Evolutionary conservation across 371 early-diverging fungal genomes (phyloP), one percentile per base, ranked within the genome.

Genomic region (Mucor racemosus): DNA sequence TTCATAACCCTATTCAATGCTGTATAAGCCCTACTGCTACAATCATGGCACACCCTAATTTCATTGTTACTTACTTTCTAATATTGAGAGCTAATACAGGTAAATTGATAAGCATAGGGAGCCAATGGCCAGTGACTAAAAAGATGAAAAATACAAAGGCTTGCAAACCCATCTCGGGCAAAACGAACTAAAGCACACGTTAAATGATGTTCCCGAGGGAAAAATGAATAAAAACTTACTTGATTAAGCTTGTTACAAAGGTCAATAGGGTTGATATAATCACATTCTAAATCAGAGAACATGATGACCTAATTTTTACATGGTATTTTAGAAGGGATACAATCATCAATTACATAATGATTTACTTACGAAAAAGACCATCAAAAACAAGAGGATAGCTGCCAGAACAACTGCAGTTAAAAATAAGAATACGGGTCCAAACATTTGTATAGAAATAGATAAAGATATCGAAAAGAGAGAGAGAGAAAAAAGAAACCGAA

Each of bases 211-310:
- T 26, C 26, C 26, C 26, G 26, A 26, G 26, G 42, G 2, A 2
- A n/a, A n/a, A 17, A 6, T 33, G 26, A 35, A 8, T 3, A 58
- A 56, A n/a, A 9, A 46, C 36, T 54, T 85, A 94, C 95, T 86
- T 90, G 92, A 76, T 97, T 97, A 67, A 97, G 84, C 70, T 89
- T 93, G 76, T 90, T 92, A 82, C 95, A 95, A 57, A 96, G 87
- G 76, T 97, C 97, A 72, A 97, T 96, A 11, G 97, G 97, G 76
- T 97, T 97, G 79, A 97, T 95, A 81, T 96, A 97, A 74, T 97
- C 97, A 84, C 93, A 92, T 85, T 95, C 94, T 62, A 94, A 85
- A 78, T 94, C 94, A 15, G 94, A 92, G 69, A 94, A 92, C 91
- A 91, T 91, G 73, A 93, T 92, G 67, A 92, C 89, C 94, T 94